phyloP scores from a whole-genome alignment of 805 yeast genomes.

The Pichia californica region DNA sequence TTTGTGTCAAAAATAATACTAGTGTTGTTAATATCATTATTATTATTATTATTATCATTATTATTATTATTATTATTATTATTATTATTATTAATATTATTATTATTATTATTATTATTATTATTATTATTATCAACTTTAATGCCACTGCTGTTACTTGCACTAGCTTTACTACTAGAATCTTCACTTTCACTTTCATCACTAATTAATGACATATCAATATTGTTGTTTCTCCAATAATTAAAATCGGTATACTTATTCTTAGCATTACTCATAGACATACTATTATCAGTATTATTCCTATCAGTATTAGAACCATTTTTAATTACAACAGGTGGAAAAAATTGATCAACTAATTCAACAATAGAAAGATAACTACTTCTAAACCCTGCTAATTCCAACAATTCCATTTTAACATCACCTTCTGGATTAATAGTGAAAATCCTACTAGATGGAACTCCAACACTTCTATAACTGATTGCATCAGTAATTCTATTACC shows the following conservation, averaged over 20 bases:
- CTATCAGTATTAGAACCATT: slow-evolving; percentile 1
- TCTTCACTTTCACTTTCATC: slow-evolving; percentile 44
- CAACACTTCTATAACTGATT: slow-evolving; percentile 85
- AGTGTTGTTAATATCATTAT: too few relatives aligned
- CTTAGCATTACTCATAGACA: slow-evolving; percentile 30
- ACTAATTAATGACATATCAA: slow-evolving; percentile 38
- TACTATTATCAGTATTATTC: neutral
- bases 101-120: neutral
- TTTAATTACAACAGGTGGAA: slow-evolving; percentile 64
- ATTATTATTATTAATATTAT: neutral
- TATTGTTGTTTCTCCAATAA: slow-evolving; percentile 84
- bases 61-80: too few relatives aligned
- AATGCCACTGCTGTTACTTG: slow-evolving; percentile 25
- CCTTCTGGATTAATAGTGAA: slow-evolving; percentile 96
- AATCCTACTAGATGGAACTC: slow-evolving; percentile 88
- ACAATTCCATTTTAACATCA: slow-evolving; percentile 93
- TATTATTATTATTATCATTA: too few relatives aligned
- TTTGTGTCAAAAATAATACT: too few relatives aligned
- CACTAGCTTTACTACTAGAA: slow-evolving; percentile 29
- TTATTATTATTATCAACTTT: neutral
- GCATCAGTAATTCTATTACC: slow-evolving; percentile 98
- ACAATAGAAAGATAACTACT: slow-evolving; percentile 84
- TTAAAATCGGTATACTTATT: slow-evolving; percentile 79
- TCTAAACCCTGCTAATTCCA: slow-evolving; percentile 88
- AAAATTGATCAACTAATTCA: slow-evolving; percentile 93